phyloP scores from a whole-genome alignment of 768 basidiomycete genomes.

The Lactifluus pinguis region DNA sequence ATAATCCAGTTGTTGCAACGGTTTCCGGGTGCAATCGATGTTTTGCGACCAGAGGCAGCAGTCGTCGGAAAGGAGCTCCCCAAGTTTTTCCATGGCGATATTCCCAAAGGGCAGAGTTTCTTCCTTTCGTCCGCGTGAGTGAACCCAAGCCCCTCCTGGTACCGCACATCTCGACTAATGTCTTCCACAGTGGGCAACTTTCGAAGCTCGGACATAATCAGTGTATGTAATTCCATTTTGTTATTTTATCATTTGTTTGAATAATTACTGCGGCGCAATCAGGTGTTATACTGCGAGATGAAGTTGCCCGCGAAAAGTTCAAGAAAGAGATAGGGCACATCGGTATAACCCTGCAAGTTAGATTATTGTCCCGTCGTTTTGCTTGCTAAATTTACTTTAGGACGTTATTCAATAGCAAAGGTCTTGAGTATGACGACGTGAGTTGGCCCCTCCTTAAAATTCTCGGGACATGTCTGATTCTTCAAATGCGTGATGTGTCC shows the following conservation, averaged over 20 bases:
- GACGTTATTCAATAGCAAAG: slow-evolving; percentile 58
- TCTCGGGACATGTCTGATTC: background rate
- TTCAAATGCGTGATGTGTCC: background rate
- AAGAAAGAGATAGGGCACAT: slow-evolving; percentile 44
- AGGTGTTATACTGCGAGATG: slow-evolving; percentile 67
- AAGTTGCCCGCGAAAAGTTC: slow-evolving; percentile 40
- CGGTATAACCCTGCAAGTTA: slow-evolving; percentile 48
- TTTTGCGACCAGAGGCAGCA: slow-evolving; percentile 45
- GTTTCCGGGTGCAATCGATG: slow-evolving; percentile 55
- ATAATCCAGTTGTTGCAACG: slow-evolving; percentile 48
- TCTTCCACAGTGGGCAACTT: slow-evolving; percentile 30
- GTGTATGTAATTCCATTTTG: slow-evolving; percentile 35
- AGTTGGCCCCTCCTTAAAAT: background rate
- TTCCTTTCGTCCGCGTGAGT: slow-evolving; percentile 2
- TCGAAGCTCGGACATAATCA: slow-evolving; percentile 59
- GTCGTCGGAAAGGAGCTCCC: slow-evolving; percentile 46
- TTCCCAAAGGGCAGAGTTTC: background rate
- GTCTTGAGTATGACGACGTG: slow-evolving; percentile 59
- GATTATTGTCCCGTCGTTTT: background rate
- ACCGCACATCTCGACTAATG: background rate
- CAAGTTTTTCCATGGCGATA: slow-evolving; percentile 44
- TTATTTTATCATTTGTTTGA: background rate
- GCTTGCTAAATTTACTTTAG: slow-evolving; percentile 12
- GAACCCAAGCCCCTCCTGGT: background rate
- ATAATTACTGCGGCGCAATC: background rate